Evolutionary conservation across 441 rosid genomes (phyloP), one percentile per base, ranked within the genome.

Genomic region (Aleurites moluccanus): DNA sequence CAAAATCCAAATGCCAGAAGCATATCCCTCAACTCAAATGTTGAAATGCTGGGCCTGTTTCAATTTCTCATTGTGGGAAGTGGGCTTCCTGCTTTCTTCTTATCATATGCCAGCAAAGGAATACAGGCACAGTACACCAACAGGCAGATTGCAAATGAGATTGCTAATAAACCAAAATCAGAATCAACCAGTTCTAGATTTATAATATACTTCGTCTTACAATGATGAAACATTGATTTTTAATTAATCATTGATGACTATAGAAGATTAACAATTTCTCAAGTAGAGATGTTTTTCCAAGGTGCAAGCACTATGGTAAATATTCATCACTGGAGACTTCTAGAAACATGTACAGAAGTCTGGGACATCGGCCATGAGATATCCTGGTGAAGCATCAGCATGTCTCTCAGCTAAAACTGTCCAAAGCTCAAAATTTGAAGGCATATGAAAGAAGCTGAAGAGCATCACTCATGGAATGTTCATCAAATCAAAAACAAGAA

Each of bases 301-400:
- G 27, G 74, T 55, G 55, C 35, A 64, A 64, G 3, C 40, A 65
- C 10, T 33, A 47, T 38, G 42, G 64, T 52, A 40, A 55, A 63
- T 55, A 18, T 68, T 66, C 83, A 74, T n/a, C n/a, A n/a, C 75
- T 78, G 60, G 59, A 42, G 56, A 79, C 73, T 75, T 79, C 63
- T 64, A 63, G 44, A 72, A 78, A 76, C 73, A 70, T 35, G 65
- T 16, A 68, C 25, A 66, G 70, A 74, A 62, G 63, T 78, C 79
- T 68, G 75, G 77, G 65, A 53, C 65, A 79, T 78, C 49, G 62
- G 53, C 73, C 75, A 71, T 3, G 27, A 21, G 44, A 47, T 63
- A 63, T 68, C 50, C 72, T n/a, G 52, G 56, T 57, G 77, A 47
- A 45, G 45, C 76, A 80, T 62, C 65, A 44, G 50, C 49, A 18